Evolutionary conservation across 441 rosid species (phyloP), one percentile per base, ranked within the genome.

Genomic region (Pelargonium exstipulatum): DNA sequence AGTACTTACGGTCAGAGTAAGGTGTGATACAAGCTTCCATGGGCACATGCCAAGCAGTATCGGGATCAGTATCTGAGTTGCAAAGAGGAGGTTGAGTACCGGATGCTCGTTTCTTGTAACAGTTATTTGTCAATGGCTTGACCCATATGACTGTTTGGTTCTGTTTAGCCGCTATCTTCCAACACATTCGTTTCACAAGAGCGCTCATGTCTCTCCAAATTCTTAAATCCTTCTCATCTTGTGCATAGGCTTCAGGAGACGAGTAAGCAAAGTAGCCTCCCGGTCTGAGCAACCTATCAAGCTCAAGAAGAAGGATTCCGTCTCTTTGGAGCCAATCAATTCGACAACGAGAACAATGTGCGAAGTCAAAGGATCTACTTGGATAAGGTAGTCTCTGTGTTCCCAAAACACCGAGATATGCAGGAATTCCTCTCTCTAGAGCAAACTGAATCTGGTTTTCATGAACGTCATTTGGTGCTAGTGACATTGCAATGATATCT

Each of bases 301-400:
- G 90, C 84, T 95, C 99, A 71, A 95, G 99, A 67, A 92, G 98
- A 78, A 95, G 97, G 70, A 95, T 82, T 8, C 99, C 99, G 43
- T 95, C 97, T 82, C 99, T 87, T 77, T 95, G 99, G 71, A 95
- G 94, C 99, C 99, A 95, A 79, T 95, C 98, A 63, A 95, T 95
- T 69, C 99, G 81, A 77, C 99, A 95, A 18, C 98, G 91, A 66
- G 99, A 95, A 83, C 99, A 95, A 73, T 95, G 99, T 26, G 99
- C 95, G 45, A 95, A 85, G 77, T 95, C 99, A 64, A 92, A 95
- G 61, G 99, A 95, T 79, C 99, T 88, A 82, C 99, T 95, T 2
- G 99, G 99, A 81, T 95, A 95, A 69, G 99, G 98, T 46, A 95
- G 96, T 69, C 98, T 89, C 80, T 86, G 89, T 69, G 99, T 95